Evolutionary conservation across 2,329 filamentous ascomycete species (phyloP).

Genomic region (Myriosclerotinia duriaeana): DNA sequence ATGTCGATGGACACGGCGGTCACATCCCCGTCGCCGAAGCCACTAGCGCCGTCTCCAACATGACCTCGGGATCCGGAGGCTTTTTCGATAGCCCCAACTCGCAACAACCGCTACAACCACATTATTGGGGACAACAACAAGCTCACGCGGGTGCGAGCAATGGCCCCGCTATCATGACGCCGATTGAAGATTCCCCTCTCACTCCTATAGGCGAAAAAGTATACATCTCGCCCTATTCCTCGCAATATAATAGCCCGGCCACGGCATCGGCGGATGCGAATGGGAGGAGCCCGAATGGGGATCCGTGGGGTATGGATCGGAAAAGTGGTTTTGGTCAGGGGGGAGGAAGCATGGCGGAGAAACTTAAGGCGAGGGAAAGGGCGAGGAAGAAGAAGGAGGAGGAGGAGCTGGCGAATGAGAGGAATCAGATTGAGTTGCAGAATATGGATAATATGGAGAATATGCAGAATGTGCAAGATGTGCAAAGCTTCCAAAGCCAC

Average conservation of each 20-base stretch:
- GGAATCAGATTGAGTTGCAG: conserved; percentile 33
- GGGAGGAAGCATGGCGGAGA: conserved; percentile 19
- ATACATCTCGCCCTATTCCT: conserved; percentile 61
- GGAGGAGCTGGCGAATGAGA: conserved; percentile 28
- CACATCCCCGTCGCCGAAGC: conserved; percentile 21
- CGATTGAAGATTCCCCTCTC: conserved; percentile 28
- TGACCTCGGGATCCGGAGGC: conserved; percentile 41
- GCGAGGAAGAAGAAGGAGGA: conserved; percentile 25
- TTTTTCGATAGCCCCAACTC: conserved; percentile 53
- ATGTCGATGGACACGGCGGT: conserved; percentile 16
- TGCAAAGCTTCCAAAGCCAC: conserved; percentile 31
- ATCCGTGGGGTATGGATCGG: conserved; percentile 31
- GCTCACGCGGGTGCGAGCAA: conserved; percentile 42
- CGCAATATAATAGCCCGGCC: conserved; percentile 59
- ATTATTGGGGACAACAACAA: conserved; percentile 45
- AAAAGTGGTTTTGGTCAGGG: conserved; percentile 28
- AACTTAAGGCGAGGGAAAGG: conserved; percentile 11
- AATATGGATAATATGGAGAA: conserved; percentile 23
- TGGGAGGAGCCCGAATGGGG: conserved; percentile 19
- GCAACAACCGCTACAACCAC: conserved; percentile 50
- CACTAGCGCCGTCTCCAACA: conserved; percentile 34
- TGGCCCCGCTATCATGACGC: conserved; percentile 15
- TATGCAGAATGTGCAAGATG: conserved; percentile 31
- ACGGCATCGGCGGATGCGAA: conserved; percentile 28
- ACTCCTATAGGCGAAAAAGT: conserved; percentile 44